Conservation (phyloP, 2,329 filamentous ascomycete species). For the Xylaria sp. region DNA sequence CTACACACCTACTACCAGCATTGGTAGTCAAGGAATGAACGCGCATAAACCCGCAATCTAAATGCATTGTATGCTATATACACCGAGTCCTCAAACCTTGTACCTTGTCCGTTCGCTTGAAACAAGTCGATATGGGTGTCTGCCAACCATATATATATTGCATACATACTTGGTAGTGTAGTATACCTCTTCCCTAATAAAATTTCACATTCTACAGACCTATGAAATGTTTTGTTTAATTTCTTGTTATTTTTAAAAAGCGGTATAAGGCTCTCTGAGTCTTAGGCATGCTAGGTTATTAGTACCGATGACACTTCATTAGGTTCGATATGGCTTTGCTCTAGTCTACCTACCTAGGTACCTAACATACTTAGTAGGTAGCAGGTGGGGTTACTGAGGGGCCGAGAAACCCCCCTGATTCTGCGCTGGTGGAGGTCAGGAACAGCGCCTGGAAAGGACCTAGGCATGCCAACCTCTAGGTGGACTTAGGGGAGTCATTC, state of each 20-base stretch:
- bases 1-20: neutral
- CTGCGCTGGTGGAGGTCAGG: conserved; percentile 10
- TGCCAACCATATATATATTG: too few relatives aligned
- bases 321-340: too few relatives aligned
- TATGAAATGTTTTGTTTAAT: conserved; percentile 9
- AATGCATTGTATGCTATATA: neutral
- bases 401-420: conserved; percentile 14
- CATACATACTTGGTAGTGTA: neutral
- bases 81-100: conserved; percentile 1
- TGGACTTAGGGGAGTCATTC: conserved; percentile 17
- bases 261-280: neutral
- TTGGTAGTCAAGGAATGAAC: conserved; percentile 4
- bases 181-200: neutral
- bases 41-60: conserved; percentile 30
- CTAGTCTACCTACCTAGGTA: too few relatives aligned
- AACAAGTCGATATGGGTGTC: neutral
- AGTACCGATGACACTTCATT: too few relatives aligned
- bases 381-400: conserved; percentile 26
- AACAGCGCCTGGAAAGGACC: conserved; percentile 7
- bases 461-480: neutral
- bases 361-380: neutral
- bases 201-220: neutral
- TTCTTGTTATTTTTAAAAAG: neutral
- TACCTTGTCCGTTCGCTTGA: neutral
- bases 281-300: conserved; percentile 6